Evolutionary conservation across 495 filamentous ascomycete species (phyloP), one percentile per base, ranked within the genome.

Genomic region (Poronia punctata): DNA sequence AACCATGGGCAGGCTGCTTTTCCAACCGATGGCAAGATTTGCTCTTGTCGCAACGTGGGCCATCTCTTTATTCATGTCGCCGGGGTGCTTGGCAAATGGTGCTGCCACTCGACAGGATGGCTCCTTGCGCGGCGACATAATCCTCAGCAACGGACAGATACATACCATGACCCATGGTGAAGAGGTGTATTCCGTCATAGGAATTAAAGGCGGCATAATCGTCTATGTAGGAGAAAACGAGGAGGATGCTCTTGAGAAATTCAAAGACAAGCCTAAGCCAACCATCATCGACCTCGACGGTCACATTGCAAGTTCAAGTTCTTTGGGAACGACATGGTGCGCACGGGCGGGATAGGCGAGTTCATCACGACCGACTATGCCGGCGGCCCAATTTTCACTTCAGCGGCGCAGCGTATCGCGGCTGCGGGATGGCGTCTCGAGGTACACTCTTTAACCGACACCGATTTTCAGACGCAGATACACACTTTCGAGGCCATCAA

Each of bases 311-410:
- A 18, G 8, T 59, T 53, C 24, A 35, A 35, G 10, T 53, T 56
- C 36, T 56, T 59, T 33, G 56, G 56, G n/a, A 43, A 52, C 29
- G 40, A 47, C 18, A 55, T 56, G 49, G 18, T 59, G 7, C 46
- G 49, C 30, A 59, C 56, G 8, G 56, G 56, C 9, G 49, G 49
- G 12, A 53, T 59, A 20, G 56, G 56, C 18, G 56, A 59, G 27
- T 59, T 59, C 35, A 35, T 38, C 30, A 43, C 45, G 14, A 32
- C 35, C 7, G 32, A 56, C 42, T 56, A 50, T 12, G 39, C 43
- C 19, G 46, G 44, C 35, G 52, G 52, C 7, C 49, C 49, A 3
- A 39, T 59, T 10, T 56, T 59, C 28, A 45, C 43, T 8, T 37
- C 43, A 3, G 52, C 49, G 1, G 41, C 41, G 7, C 10, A 16